Evolutionary conservation across 2,329 filamentous ascomycete species (phyloP).

Genomic region (Colletotrichum sp.): DNA sequence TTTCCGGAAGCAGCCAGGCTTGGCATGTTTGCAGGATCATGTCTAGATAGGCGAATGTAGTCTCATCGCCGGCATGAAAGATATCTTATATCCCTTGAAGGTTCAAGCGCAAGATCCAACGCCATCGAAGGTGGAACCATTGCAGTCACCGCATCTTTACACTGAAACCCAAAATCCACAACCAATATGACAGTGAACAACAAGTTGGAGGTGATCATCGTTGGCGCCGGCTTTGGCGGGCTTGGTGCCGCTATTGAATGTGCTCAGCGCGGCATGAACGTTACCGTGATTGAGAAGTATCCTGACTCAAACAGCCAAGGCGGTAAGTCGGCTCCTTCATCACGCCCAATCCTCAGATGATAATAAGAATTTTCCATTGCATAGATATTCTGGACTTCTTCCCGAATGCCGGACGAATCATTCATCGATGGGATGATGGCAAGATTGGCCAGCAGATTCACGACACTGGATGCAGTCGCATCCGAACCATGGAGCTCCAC

Average conservation of each 20-base stretch:
- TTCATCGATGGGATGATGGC: constrained; percentile 59
- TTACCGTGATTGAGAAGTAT: constrained; percentile 50
- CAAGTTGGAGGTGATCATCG: constrained; percentile 14
- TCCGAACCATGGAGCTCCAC: not conserved
- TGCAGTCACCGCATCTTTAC: not conserved
- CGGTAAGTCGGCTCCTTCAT: not conserved
- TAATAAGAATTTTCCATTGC: not conserved
- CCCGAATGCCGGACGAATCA: constrained; percentile 61
- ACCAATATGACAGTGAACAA: not conserved
- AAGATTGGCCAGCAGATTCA: constrained; percentile 16
- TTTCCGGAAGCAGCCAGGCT: not conserved
- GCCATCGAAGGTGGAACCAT: not conserved
- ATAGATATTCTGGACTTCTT: constrained; percentile 56
- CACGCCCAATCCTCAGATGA: not conserved
- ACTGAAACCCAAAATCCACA: not conserved
- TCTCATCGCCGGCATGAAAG: not conserved
- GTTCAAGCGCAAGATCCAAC: not conserved
- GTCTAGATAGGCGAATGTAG: not conserved
- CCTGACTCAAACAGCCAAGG: constrained; percentile 29
- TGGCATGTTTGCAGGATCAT: not conserved
- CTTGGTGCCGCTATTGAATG: constrained; percentile 65
- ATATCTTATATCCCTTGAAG: not conserved
- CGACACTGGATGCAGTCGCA: not conserved
- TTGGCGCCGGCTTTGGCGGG: constrained; percentile 57
- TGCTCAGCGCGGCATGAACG: constrained; percentile 58